Evolutionary conservation across 2,329 filamentous ascomycete species (phyloP), one percentile per base, ranked within the genome.

Genomic region (Aspergillus awamori): DNA sequence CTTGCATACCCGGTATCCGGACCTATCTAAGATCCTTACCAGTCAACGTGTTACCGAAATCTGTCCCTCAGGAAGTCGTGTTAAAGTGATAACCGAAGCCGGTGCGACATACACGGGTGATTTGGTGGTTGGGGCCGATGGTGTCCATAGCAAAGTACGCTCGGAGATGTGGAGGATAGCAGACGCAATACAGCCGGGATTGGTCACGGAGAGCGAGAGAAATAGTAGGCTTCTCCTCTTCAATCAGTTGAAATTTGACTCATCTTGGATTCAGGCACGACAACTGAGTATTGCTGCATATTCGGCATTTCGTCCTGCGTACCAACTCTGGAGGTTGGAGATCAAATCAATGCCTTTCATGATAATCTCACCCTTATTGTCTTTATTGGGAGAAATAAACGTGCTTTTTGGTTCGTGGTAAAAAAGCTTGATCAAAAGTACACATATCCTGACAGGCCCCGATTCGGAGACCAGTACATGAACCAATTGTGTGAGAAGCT

Each of bases 271-370:
- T 41, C 15, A 63, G 56, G n/a, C 11, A 58, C 59, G 51, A 59
- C 39, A 20, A 61, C 67, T 5, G 65, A 70, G 36, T 75, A 68
- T 33, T 64, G 65, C 30, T 70, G 69, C 51, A 55, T 76, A 8
- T 71, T 72, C 22, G 72, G 73, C 6, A 70, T 74, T 8, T 71
- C 71, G 0, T 58, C 28, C 4, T 20, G 58, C 3, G 48, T 63
- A 3, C 15, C 52, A 4, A 63, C 59, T 2, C 43, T 67, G 2
- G n/a, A 43, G 20, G 33, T 33, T 0, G 63, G 68, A 22, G 63
- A 69, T 4, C 65, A 67, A 24, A 36, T 66, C 30, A 58, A 61
- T 41, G 33, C 47, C 4, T 52, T 65, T 10, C 45, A 53, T 11
- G 57, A 69, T 47, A 57, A 59, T 8, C 20, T 64, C 11, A 57